Evolutionary conservation across 352 stramenopile genomes (phyloP).

Genomic region (Globisporangium emineosum): DNA sequence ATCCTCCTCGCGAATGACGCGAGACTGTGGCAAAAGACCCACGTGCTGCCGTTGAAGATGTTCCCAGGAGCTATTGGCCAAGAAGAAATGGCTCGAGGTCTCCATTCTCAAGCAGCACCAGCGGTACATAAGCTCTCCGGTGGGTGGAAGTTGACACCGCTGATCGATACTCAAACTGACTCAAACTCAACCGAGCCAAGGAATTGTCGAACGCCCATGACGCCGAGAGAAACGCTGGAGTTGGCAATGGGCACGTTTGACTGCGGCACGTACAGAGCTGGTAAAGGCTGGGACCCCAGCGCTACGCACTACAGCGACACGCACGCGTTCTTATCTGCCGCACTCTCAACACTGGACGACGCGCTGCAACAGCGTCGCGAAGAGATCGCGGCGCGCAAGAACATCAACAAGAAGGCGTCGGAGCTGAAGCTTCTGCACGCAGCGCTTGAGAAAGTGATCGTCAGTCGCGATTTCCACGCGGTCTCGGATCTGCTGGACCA

Average conservation of each 20-base stretch:
- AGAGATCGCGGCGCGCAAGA: slow-evolving; percentile 44
- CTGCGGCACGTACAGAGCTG: slow-evolving; percentile 29
- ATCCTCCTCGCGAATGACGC: slow-evolving; percentile 53
- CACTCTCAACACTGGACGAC: slow-evolving; percentile 22
- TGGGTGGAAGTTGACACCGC: slow-evolving; percentile 50
- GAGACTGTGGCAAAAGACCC: slow-evolving; percentile 53
- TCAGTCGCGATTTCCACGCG: slow-evolving; percentile 35
- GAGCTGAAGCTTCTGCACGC: slow-evolving; percentile 45
- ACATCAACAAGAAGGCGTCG: slow-evolving; percentile 37
- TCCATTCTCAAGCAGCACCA: slow-evolving; percentile 9
- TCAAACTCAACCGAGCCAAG: no score
- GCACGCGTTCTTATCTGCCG: slow-evolving; percentile 25
- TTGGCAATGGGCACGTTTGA: slow-evolving; percentile 45
- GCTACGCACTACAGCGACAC: slow-evolving; percentile 40
- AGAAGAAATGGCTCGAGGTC: slow-evolving; percentile 2
- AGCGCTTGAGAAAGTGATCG: slow-evolving; percentile 43
- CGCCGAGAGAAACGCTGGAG: slow-evolving; percentile 41
- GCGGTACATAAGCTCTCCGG: slow-evolving; percentile 24
- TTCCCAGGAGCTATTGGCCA: slow-evolving; percentile 33
- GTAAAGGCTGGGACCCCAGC: slow-evolving; percentile 33
- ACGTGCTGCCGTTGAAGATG: slow-evolving; percentile 50
- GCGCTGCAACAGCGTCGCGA: slow-evolving; percentile 19
- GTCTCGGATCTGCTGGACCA: slow-evolving; percentile 43
- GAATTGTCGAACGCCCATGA: slow-evolving; percentile 26
- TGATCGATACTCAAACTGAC: slow-evolving; percentile 12